Conservation (phyloP, 108 stramenopile species). For the Bacterosira constricta region DNA sequence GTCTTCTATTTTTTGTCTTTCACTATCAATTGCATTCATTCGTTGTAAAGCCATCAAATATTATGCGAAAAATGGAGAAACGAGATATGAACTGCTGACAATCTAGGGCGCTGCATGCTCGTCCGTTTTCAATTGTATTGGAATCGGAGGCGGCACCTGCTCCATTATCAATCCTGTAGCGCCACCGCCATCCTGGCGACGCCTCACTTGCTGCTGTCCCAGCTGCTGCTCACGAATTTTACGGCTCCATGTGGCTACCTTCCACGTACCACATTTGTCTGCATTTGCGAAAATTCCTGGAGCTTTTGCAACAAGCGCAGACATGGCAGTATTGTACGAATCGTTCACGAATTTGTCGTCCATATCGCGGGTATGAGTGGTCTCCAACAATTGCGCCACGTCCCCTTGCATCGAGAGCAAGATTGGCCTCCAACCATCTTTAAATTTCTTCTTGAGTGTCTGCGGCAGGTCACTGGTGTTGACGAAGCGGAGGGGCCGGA, state of each 20-base stretch:
- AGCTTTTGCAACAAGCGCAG: constrained; percentile 6
- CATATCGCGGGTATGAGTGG: neutral
- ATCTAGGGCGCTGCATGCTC: too few species aligned
- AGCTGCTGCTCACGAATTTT: constrained; percentile 24
- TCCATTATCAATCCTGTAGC: neutral
- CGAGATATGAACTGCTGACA: too few species aligned
- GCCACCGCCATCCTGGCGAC: neutral
- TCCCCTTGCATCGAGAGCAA: constrained; percentile 17
- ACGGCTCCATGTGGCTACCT: constrained; percentile 29
- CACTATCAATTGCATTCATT: too few species aligned
- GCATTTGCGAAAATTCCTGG: constrained; percentile 10
- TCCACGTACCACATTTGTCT: constrained; percentile 16
- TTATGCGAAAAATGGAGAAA: too few species aligned
- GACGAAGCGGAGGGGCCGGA: constrained; percentile 17
- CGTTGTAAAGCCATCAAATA: too few species aligned
- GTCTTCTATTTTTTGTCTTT: too few species aligned
- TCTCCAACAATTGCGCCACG: constrained; percentile 18
- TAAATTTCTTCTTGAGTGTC: constrained; percentile 32
- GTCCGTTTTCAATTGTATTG: too few species aligned
- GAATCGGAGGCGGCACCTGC: too few species aligned
- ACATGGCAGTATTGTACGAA: constrained; percentile 7
- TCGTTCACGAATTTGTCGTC: constrained; percentile 7
- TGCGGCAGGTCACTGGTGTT: constrained; percentile 5
- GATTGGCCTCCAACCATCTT: constrained; percentile 46
- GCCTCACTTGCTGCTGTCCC: neutral